Base-by-base conservation (phyloP, 345 rosid genomes). In the Hibiscus trionum region DNA sequence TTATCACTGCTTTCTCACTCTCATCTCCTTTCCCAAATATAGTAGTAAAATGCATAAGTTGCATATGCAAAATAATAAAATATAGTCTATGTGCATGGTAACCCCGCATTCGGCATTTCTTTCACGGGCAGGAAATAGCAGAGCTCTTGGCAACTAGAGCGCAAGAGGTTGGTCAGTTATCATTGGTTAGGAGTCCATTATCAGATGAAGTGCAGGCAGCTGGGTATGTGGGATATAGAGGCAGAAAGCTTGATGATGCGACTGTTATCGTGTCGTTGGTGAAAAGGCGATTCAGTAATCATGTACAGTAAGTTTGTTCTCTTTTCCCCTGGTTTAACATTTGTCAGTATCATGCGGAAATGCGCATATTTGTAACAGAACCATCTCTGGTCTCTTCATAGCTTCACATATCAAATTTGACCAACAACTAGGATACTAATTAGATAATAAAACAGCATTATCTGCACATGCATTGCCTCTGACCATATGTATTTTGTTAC, bases 61-160 rank as follows among this genome's bases (percentile, higher is more conserved):
- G 31, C 29, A 33, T 50, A 24, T 5, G 1, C n/a, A 2, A n/a
- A 16, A 29, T 27, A 15, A 49, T 4, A 68, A 68, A n/a, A 29
- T 24, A 12, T 16, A 37, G 42, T 50, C 27, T 52, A 50, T 50
- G 26, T 35, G 33, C 44, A 31, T 68, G 11, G 15, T 68, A 52
- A 50, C 55, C 57, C 46, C 46, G 4, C n/a, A 24, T 50, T 52
- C 46, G 29, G 4, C n/a, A 24, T 50, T 52, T 68, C 59, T 50
- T 50, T 52, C 9, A 8, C 10, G 44, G 47, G 47, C 84, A 93
- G 96, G 87, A 86, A 75, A 78, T 87, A 46, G 91, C 96, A 29
- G 88, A 85, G 71, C 21, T 84, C 61, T 59, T 90, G 63, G 93
- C 89, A 60, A 47, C 62, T 24, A 81, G 81, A 80, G 88, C 90